Percentiles rank a stretch among this genome's conserved stretches.
phyloP scores from a whole-genome alignment of 768 basidiomycete genomes.

The Lactarius pseudohatsudake region DNA sequence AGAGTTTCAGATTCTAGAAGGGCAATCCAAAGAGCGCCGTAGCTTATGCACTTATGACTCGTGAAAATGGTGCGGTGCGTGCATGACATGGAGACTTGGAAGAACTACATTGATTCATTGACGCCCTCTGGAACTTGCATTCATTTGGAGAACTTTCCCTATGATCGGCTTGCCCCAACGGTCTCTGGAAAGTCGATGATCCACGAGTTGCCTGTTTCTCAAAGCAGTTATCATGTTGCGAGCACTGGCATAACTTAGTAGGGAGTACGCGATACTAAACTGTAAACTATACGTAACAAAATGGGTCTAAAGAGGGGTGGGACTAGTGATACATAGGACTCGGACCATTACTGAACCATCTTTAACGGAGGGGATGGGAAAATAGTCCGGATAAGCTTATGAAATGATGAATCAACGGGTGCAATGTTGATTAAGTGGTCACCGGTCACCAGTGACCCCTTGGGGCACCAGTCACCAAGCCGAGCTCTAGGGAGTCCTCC shows the following conservation, averaged over 20 bases:
- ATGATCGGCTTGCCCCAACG: not conserved
- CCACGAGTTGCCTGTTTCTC: not conserved
- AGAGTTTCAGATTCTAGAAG: not conserved
- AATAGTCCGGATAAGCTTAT: conserved; percentile 7
- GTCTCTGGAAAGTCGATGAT: not conserved
- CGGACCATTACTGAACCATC: conserved; percentile 4
- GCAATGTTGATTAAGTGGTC: conserved; percentile 21
- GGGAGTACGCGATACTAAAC: not conserved
- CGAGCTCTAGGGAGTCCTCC: conserved; percentile 54
- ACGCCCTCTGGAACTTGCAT: not conserved
- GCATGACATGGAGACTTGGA: not conserved
- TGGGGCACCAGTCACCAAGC: conserved; percentile 44
- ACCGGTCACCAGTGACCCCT: conserved; percentile 62
- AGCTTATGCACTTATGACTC: not conserved
- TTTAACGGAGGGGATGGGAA: not conserved
- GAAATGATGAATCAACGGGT: not conserved
- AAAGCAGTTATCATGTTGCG: conserved; percentile 3
- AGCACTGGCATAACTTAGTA: not conserved
- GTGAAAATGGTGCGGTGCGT: not conserved
- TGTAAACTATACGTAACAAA: conserved; percentile 7
- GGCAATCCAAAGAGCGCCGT: not conserved
- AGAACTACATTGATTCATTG: not conserved
- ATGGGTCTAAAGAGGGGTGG: conserved; percentile 1
- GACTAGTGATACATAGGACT: conserved; percentile 20
- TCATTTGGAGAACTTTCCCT: not conserved